Evolutionary conservation across 495 filamentous ascomycete genomes (phyloP), one percentile per base, ranked within the genome.

Genomic region (Daldinia grandis): DNA sequence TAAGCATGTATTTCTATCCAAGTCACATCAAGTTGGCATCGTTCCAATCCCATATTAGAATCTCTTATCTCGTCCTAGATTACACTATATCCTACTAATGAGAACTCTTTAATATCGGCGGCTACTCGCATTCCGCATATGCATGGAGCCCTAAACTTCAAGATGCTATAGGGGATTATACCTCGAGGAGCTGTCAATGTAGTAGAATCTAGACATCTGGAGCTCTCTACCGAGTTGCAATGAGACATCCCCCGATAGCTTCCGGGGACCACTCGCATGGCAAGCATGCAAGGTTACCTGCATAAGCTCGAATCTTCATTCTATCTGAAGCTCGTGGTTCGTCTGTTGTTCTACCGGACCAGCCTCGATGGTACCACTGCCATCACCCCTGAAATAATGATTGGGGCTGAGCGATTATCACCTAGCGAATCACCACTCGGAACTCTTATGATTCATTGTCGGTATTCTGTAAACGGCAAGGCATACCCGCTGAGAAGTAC

Each of bases 401-500:
- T 75, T 72, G 72, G 64, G 49, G 64, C 64, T 66, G 64, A 72
- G 76, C 69, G 65, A 66, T 58, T 56, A 14, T 55, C 64, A 42
- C 30, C 17, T 63, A 71, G 70, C 80, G 75, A 82, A 82, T 82
- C 69, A 72, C 61, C 74, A 47, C 24, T 25, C 73, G 58, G 33
- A 73, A 25, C 31, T 51, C 66, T 72, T 62, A 64, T 62, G 66
- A 73, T 78, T 67, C 58, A 65, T 57, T 50, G 37, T 74, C 74
- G 63, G 64, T 62, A 55, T 74, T 76, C 76, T 79, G 53, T 66
- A 74, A 68, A 71, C 74, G 77, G 78, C 78, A 81, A 81, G 79
- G 80, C 78, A 82, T 77, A 78, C 76, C 79, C 78, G 79, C 74
- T 59, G 70, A 19, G 31, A 60, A 73, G 17, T 51, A 66, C 64